Evolutionary conservation across 2,329 filamentous ascomycete species (phyloP).

Genomic region (Cadophora gregata): DNA sequence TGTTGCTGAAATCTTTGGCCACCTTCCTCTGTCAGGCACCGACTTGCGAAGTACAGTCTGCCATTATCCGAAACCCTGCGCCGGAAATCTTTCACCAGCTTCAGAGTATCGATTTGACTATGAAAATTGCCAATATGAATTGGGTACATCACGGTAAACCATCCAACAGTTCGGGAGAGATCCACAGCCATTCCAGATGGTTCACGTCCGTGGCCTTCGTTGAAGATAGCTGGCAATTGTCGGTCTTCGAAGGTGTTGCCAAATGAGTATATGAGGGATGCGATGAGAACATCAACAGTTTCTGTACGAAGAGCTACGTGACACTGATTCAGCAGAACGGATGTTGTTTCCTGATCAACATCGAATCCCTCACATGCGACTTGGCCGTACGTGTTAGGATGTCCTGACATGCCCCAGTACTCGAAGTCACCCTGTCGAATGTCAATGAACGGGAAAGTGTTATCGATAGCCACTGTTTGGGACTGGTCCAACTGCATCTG

Average conservation of each 20-base stretch:
- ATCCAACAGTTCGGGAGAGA: conserved; percentile 50
- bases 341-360: not conserved
- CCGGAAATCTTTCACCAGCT: conserved; percentile 47
- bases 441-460: not conserved
- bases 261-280: conserved; percentile 47
- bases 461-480: not conserved
- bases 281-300: conserved; percentile 49
- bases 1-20: not conserved
- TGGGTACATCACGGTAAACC: conserved; percentile 53
- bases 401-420: not conserved
- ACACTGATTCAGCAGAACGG: not conserved
- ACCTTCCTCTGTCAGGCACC: conserved; percentile 18
- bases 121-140: conserved; percentile 29
- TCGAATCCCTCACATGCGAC: not conserved
- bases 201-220: conserved; percentile 52
- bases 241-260: conserved; percentile 45
- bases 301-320: conserved; percentile 45
- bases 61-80: conserved; percentile 46
- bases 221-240: conserved; percentile 47
- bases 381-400: not conserved
- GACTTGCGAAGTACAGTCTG: conserved; percentile 47
- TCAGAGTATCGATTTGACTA: conserved; percentile 21
- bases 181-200: conserved; percentile 45
- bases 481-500: not conserved
- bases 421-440: not conserved